Evolutionary conservation across 2,329 filamentous ascomycete species (phyloP).

Genomic region (Trichothecium sympodiale): DNA sequence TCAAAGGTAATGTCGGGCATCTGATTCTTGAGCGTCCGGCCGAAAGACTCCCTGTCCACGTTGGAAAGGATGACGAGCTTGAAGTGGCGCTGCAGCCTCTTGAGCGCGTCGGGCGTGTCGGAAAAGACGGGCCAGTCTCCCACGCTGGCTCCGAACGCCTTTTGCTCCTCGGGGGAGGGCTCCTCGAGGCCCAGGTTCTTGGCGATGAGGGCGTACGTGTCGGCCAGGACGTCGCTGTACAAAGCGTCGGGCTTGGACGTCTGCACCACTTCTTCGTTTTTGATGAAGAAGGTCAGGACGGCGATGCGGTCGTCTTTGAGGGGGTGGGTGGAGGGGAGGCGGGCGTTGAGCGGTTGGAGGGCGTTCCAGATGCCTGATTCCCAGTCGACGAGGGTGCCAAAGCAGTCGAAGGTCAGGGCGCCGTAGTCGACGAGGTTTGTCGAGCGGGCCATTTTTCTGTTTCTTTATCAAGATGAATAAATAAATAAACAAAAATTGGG

Average conservation of each 20-base stretch:
- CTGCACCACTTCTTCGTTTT: constrained; percentile 40
- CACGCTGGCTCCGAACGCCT: constrained; percentile 29
- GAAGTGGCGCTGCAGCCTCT: constrained; percentile 35
- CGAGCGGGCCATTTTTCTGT: too few species aligned
- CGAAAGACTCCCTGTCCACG: constrained; percentile 32
- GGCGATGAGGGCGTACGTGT: constrained; percentile 26
- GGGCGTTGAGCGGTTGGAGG: constrained; percentile 35
- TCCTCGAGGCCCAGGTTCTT: constrained; percentile 10
- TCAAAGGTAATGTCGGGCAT: constrained; percentile 45
- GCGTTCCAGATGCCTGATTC: constrained; percentile 50
- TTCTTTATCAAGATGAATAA: too few species aligned
- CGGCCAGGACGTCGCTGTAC: constrained; percentile 26
- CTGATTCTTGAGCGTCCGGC: constrained; percentile 14
- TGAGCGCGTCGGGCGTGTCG: constrained; percentile 44
- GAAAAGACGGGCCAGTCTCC: constrained; percentile 45
- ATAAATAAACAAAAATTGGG: too few species aligned
- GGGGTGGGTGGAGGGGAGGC: constrained; percentile 25
- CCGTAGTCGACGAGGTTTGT: constrained; percentile 16
- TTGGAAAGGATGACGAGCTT: constrained; percentile 53
- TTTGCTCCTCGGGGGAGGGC: constrained; percentile 1
- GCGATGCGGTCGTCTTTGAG: constrained; percentile 24
- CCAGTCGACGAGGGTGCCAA: constrained; percentile 73
- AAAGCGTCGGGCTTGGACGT: constrained; percentile 40
- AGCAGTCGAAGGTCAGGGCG: constrained; percentile 63
- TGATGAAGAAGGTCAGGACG: constrained; percentile 33